Evolutionary conservation across 1,139 yeast species (phyloP), one percentile per base, ranked within the genome.

Genomic region (Nadsonia starkeyi-henricii): DNA sequence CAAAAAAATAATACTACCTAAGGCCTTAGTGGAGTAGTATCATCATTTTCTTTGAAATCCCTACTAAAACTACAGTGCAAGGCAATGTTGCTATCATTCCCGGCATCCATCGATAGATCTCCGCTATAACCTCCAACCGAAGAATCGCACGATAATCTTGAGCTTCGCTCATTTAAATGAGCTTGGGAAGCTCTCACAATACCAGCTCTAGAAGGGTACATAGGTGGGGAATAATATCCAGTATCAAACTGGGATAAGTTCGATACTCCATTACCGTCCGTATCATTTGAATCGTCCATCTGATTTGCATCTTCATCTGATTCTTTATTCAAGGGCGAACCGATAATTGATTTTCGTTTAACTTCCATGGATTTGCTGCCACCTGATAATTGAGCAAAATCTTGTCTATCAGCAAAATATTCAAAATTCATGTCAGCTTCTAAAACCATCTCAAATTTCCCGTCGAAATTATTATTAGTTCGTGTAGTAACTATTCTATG

Each of bases 381-480:
- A n/a, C 39, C 39, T 15, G 39, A 7, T 33, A 33, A 33, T n/a
- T 33, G 39, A 15, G 17, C 39, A 33, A 33, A 33, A n/a, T 33
- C 39, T 15, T 33, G 39, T n/a, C 39, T 5, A 33, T n/a, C 12
- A 4, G 39, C 15, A 33, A 33, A 33, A 33, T 33, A 4, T n/a
- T 33, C 39, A 15, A 33, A 33, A 33, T 33, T n/a, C 39, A 33
- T 33, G 13, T 26, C 19, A 5, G 26, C 3, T 17, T 36, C 39
- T 12, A 20, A 30, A 13, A 43, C 48, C 48, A 46, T 43, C 26
- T 46, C 44, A 20, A 43, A 46, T n/a, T 45, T 45, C 15, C 41
- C 48, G 20, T 46, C 39, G 9, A 21, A 23, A 20, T 20, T 21
- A 13, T 45, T n/a, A 19, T 23, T 12, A 36, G 18, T 20, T 18